Percentiles rank a stretch among this genome's conserved stretches.
These are phyloP conservation scores for Naganishia liquefaciens DNA, from an alignment of 1,284 basidiomycete genomes.

Conservation along the genomic window DNA sequence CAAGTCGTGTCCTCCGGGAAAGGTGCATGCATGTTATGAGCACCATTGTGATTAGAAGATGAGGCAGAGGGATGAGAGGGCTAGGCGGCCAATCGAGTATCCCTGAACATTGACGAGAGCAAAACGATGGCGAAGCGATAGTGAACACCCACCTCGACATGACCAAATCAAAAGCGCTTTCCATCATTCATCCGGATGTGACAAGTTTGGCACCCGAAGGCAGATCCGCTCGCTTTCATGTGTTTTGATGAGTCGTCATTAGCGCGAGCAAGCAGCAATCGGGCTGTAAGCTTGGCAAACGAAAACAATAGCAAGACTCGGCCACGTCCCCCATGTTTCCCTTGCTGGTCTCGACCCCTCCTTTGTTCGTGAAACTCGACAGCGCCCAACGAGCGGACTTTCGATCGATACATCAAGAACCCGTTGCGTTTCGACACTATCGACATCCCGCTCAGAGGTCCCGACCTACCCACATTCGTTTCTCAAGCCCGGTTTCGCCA, in stretches of 20 bases:
- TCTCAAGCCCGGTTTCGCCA: not conserved
- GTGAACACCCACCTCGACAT: too few species aligned
- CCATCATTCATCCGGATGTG: conserved; percentile 7
- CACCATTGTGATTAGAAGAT: too few species aligned
- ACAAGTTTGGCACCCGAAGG: not conserved
- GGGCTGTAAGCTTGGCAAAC: conserved; percentile 19
- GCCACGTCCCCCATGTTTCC: too few species aligned
- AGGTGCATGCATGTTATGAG: too few species aligned
- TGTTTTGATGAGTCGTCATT: not conserved
- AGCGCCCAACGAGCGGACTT: too few species aligned
- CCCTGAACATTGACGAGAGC: too few species aligned
- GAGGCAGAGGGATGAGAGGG: too few species aligned
- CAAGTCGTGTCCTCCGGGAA: too few species aligned
- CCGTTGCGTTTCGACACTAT: not conserved
- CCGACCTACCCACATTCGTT: conserved; percentile 14
- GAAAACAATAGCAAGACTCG: conserved; percentile 5
- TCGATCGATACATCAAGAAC: not conserved
- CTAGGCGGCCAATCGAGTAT: too few species aligned
- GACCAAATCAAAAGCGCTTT: conserved; percentile 5
- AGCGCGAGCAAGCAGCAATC: not conserved
- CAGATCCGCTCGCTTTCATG: conserved; percentile 7
- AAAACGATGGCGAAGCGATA: too few species aligned
- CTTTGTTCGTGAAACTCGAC: too few species aligned
- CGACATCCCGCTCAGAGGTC: not conserved
- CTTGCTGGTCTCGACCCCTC: too few species aligned